A percentile compares a stretch with the other conserved stretches of the same genome.
These are phyloP conservation scores for Fusarium sp. DNA, from an alignment of 2,329 filamentous ascomycete species.

Conservation along the genomic window DNA sequence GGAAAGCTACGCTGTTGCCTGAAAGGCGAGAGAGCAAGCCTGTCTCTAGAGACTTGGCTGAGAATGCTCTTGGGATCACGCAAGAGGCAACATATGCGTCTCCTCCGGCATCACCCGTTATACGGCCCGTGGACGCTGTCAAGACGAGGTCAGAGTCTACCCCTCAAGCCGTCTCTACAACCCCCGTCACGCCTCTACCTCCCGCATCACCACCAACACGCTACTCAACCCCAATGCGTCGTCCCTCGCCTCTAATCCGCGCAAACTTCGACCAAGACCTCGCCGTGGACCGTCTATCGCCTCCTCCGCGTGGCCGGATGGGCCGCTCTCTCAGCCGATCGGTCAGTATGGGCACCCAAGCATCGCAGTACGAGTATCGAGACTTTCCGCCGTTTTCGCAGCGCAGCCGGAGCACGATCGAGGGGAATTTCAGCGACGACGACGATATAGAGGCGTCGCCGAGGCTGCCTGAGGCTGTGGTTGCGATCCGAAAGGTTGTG, in stretches of 20 bases:
- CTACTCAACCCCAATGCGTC: slow-evolving; percentile 46
- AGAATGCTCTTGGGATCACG: slow-evolving; percentile 51
- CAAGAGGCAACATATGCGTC: slow-evolving; percentile 39
- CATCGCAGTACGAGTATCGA: slow-evolving; percentile 48
- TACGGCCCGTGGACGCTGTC: slow-evolving; percentile 46
- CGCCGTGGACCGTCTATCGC: slow-evolving; percentile 53
- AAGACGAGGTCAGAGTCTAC: slow-evolving; percentile 45
- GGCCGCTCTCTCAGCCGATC: slow-evolving; percentile 51
- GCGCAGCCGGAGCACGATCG: slow-evolving; percentile 49
- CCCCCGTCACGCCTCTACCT: slow-evolving; percentile 42
- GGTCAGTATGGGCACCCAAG: slow-evolving; percentile 49
- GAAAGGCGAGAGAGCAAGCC: slow-evolving; percentile 4
- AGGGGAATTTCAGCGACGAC: slow-evolving; percentile 38
- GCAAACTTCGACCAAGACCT: slow-evolving; percentile 54
- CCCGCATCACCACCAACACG: slow-evolving; percentile 46
- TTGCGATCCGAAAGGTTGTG: slow-evolving; percentile 46
- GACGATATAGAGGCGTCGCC: slow-evolving; percentile 48
- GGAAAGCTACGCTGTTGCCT: slow-evolving; percentile 42
- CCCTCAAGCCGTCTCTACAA: slow-evolving; percentile 32
- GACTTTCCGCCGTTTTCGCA: slow-evolving; percentile 53
- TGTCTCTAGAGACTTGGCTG: slow-evolving; percentile 27
- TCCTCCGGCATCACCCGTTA: slow-evolving; percentile 48
- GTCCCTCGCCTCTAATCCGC: slow-evolving; percentile 50
- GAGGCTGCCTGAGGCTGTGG: slow-evolving; percentile 49
- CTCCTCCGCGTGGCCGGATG: slow-evolving; percentile 47